phyloP scores from a whole-genome alignment of 2,329 filamentous ascomycete species.

The Colletotrichum sp. region DNA sequence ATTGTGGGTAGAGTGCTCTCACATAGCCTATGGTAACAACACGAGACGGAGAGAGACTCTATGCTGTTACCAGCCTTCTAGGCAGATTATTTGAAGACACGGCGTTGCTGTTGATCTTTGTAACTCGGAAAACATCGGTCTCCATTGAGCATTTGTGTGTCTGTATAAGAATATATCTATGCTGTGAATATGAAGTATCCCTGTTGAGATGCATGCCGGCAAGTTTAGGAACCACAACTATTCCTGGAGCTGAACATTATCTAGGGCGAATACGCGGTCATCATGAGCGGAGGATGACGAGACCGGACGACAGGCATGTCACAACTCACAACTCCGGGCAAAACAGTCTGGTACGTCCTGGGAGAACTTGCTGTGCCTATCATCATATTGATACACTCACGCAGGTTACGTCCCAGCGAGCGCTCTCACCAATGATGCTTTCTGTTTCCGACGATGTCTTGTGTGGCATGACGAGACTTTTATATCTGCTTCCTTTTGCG shows the following conservation, averaged over 20 bases:
- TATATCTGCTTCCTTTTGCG: no score
- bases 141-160: no score
- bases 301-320: neutral
- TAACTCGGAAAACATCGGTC: neutral
- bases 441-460: neutral
- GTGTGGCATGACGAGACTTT: neutral
- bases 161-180: no score
- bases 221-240: fast-evolving
- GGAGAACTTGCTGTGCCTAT: neutral
- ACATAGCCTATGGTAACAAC: neutral
- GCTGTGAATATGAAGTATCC: no score
- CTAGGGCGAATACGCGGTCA: neutral
- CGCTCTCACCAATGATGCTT: neutral
- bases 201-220: no score
- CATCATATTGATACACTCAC: neutral
- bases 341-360: neutral
- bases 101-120: fast-evolving
- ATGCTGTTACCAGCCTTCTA: neutral
- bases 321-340: neutral
- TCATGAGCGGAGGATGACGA: neutral
- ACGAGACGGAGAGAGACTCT: neutral
- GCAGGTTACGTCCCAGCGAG: neutral
- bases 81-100: neutral
- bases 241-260: no score
- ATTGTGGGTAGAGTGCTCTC: neutral